A percentile compares a stretch with the other conserved stretches of the same genome.
These are phyloP conservation scores for Pythium folliculosum DNA, from an alignment of 352 stramenopile genomes.

Conservation along the genomic window DNA sequence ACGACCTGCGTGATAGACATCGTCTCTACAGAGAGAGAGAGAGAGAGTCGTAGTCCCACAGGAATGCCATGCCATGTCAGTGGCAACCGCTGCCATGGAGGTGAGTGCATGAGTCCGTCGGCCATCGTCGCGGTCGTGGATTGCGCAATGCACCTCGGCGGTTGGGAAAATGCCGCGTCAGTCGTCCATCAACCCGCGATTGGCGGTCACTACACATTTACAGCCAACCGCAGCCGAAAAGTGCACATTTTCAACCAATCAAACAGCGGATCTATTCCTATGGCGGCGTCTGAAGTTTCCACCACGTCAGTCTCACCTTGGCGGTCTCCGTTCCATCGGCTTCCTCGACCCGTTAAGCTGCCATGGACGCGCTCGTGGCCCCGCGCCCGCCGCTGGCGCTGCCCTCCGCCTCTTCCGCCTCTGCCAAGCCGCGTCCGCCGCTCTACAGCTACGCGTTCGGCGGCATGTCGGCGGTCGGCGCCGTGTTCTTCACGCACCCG, in stretches of 20 bases:
- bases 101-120: no score
- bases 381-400: conserved; percentile 15
- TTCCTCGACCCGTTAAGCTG: background rate
- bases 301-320: background rate
- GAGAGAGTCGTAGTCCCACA: no score
- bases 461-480: conserved; percentile 74
- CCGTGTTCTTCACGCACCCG: conserved; percentile 86
- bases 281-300: background rate
- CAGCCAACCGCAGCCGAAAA: conserved; percentile 9
- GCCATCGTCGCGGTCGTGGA: background rate
- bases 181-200: conserved; percentile 12
- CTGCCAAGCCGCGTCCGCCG: conserved; percentile 32
- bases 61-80: no score
- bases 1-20: no score
- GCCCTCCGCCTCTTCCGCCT: conserved; percentile 1
- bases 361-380: conserved; percentile 17
- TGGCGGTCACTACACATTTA: conserved; percentile 9
- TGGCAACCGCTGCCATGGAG: no score
- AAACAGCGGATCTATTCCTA: background rate
- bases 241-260: conserved; percentile 16
- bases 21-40: no score
- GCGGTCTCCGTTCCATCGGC: background rate
- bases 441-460: conserved; percentile 74
- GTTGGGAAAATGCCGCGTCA: conserved; percentile 12
- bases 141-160: conserved; percentile 19